Base-by-base conservation (phyloP, 129 eudicot species). In the Artemisia annua region DNA sequence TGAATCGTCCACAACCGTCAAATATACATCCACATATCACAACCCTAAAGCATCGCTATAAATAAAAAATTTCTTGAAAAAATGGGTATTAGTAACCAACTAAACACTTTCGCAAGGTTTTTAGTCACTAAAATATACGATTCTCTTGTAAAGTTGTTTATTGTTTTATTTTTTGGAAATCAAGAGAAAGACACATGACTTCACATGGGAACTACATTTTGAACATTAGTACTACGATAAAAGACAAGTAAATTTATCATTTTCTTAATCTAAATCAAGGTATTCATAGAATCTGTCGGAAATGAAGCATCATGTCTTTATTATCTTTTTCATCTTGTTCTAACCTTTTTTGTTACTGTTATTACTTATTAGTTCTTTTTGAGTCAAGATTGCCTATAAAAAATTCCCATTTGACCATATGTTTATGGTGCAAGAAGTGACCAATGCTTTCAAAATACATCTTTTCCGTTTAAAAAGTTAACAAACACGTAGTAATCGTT, bases 161-260 rank as follows among this genome's bases (percentile, higher is more conserved):
- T 70, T 78, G 72, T 70, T 78, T 63, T 54, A 63, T 39, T 63
- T 78, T 78, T 78, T 71, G 77, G 82, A 71, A 70, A 63, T 71
- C 77, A 71, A 78, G 82, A 78, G 77, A 71, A 78, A 44, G 58
- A 78, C 82, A 78, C 82, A 78, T 78, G 82, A 78, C 61, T 63
- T 63, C 82, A 78, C 82, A 65, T 78, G 82, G 82, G 43, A 60
- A 60, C 30, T 12, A 60, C 13, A 3, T 20, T 59, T 51, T 61
- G 20, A 67, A 50, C 73, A 11, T 53, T 61, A 49, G 8, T 63
- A 61, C 22, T 70, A 20, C 57, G 16, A n/a, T 66, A 58, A 76
- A 67, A 75, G 80, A 75, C 80, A 70, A 52, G 7, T 50, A 22
- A 43, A 70, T 1, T 32, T 77, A 69, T 49, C 51, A 20, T 49